These are phyloP conservation scores for Xylaria sp. DNA, from an alignment of 2,329 filamentous ascomycete genomes.

Conservation along the genomic window DNA sequence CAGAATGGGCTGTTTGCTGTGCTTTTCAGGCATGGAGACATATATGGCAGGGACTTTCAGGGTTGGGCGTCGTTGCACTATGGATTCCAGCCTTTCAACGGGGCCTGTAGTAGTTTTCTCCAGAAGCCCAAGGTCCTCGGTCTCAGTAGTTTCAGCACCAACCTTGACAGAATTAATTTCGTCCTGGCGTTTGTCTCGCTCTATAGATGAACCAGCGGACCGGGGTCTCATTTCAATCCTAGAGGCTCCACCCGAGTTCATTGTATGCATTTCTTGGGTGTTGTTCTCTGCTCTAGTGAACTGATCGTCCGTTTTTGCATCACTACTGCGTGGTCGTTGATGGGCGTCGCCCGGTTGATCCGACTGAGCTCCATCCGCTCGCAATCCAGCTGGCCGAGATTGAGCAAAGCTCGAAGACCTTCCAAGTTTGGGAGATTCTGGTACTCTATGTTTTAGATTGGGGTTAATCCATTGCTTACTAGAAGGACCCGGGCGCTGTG, in stretches of 20 bases:
- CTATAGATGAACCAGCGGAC: conserved; percentile 44
- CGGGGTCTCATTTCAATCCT: conserved; percentile 41
- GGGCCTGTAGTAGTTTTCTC: conserved; percentile 26
- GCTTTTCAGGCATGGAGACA: conserved; percentile 45
- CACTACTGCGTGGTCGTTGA: conserved; percentile 64
- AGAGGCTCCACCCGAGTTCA: conserved; percentile 37
- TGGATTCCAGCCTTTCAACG: conserved; percentile 28
- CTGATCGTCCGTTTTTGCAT: conserved; percentile 59
- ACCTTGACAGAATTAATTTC: conserved; percentile 25
- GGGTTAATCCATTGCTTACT: conserved; percentile 72
- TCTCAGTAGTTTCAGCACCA: conserved; percentile 28
- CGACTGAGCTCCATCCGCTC: conserved; percentile 52
- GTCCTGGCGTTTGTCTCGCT: conserved; percentile 42
- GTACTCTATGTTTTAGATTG: conserved; percentile 59
- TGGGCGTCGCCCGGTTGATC: conserved; percentile 58
- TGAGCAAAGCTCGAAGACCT: conserved; percentile 63
- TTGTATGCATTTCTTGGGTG: conserved; percentile 39
- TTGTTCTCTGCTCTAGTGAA: conserved; percentile 37
- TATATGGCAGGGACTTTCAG: conserved; percentile 31
- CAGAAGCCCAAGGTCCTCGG: conserved; percentile 5
- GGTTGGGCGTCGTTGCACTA: conserved; percentile 19
- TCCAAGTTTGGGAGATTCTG: conserved; percentile 64
- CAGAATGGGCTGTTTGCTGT: conserved; percentile 46
- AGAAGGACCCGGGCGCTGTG: conserved; percentile 62
- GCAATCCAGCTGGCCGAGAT: conserved; percentile 51